Base-by-base conservation (phyloP, 2,329 filamentous ascomycete species). In the Beauveria sp. region DNA sequence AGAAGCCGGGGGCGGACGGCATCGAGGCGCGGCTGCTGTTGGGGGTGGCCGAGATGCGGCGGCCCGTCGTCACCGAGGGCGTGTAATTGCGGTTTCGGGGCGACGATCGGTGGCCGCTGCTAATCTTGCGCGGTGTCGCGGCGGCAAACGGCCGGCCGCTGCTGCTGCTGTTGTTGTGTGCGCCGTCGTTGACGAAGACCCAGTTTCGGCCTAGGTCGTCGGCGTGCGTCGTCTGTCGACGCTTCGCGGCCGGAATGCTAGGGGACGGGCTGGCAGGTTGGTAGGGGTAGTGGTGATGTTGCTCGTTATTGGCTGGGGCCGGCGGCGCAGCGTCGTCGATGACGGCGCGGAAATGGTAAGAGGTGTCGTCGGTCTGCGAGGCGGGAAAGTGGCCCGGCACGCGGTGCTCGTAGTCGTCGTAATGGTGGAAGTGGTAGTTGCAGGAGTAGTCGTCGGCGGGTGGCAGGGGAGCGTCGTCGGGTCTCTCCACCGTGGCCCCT, bases 171-270 rank as follows among this genome's bases (percentile, higher is more conserved):
- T 10, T 10, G 63, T 60, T 42, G 65, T 34, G 64, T 65, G 20
- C 70, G 71, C 10, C 46, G 50, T 80, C 79, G 60, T 77, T 76
- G 28, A 92, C 84, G 65, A 92, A 79, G 30, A 92, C 86, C 89
- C 89, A 92, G 73, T 86, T 89, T 60, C 80, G 82, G 34, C 82
- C 78, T 6, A 89, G 75, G 49, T 87, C 84, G 64, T 85, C 81
- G 20, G 78, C 75, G 1, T 76, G 70, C 58, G 77, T 74, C n/a
- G 81, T 77, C 63, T 85, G 83, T 49, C 83, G 76, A 47, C 83
- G 76, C 69, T 85, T 86, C 1, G 78, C 74, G 1, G 80, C 75
- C 3, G 78, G 79, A 28, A 79, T 76, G 9, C 79, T 80, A 1
- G 77, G 77, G n/a, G 70, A 66, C 38, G 72, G 66, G 64, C 70